A percentile compares a stretch with the other conserved stretches of the same genome.
Evolutionary conservation across 306 rosid genomes (phyloP).

Genomic region (Sphenostylis stenocarpa): DNA sequence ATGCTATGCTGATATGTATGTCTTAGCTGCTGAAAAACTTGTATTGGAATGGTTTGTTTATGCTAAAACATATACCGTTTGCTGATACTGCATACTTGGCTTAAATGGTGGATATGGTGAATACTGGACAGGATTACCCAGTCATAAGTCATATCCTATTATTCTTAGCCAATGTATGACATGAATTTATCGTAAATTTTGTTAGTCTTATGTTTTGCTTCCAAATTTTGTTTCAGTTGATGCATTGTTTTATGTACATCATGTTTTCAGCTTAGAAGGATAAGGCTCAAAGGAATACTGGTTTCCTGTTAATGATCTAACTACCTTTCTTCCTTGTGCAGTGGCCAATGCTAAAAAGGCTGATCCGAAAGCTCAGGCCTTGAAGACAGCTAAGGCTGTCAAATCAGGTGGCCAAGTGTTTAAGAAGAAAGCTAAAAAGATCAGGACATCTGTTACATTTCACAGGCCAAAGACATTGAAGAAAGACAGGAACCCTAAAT

Average conservation of each 20-base stretch:
- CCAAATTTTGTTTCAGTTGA: not conserved
- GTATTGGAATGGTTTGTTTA: not conserved
- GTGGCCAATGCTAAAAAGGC: slow-evolving; percentile 60
- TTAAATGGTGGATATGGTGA: not conserved
- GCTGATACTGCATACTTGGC: not conserved
- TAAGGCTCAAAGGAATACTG: not conserved
- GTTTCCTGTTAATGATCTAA: not conserved
- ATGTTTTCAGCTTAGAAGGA: not conserved
- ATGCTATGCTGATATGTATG: not conserved
- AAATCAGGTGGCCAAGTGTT: slow-evolving; percentile 64
- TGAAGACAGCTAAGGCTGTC: slow-evolving; percentile 91
- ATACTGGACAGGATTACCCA: too few species aligned
- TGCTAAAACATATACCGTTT: not conserved
- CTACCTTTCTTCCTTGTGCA: slow-evolving; percentile 9
- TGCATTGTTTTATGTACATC: not conserved
- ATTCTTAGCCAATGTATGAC: too few species aligned
- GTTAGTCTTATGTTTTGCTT: not conserved
- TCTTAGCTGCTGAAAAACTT: not conserved
- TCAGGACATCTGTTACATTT: slow-evolving; percentile 80
- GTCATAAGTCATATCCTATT: too few species aligned
- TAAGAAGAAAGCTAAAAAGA: slow-evolving; percentile 83
- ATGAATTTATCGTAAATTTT: too few species aligned
- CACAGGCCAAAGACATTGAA: slow-evolving; percentile 84
- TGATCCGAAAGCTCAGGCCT: slow-evolving; percentile 84
- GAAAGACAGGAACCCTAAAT: slow-evolving; percentile 80